Percentiles rank a stretch among this genome's conserved stretches.
Conservation (phyloP, 1,284 basidiomycete species). For the Moesziomyces globuligerus region DNA sequence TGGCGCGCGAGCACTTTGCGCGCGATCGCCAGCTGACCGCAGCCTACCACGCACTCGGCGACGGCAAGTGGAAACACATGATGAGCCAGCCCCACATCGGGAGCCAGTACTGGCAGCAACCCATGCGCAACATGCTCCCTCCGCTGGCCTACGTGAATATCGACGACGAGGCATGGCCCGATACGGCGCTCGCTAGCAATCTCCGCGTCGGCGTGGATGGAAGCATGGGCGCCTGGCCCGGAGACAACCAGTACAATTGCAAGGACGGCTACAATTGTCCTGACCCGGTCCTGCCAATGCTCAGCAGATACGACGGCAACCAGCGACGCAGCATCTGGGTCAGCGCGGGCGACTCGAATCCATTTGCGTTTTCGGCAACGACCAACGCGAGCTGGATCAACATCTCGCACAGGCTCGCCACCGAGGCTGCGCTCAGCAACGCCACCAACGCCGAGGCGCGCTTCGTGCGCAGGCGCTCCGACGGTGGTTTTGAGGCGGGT, state of each 20-base stretch:
- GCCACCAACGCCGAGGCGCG: background rate
- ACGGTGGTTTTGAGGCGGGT: constrained; percentile 12
- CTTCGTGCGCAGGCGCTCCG: constrained; percentile 6
- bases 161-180: constrained; percentile 13
- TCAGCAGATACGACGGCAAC: constrained; percentile 22
- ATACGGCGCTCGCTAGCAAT: constrained; percentile 24
- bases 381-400: constrained; percentile 18
- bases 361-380: constrained; percentile 17
- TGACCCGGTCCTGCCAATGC: constrained; percentile 9
- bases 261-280: constrained; percentile 34
- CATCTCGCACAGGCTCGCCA: constrained; percentile 16
- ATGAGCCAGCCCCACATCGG: constrained; percentile 36
- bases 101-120: constrained; percentile 38
- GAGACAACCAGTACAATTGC: constrained; percentile 42
- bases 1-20: constrained; percentile 11
- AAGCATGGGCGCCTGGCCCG: constrained; percentile 40
- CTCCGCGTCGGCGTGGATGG: constrained; percentile 21
- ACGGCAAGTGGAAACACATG: constrained; percentile 32
- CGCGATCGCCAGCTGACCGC: constrained; percentile 19
- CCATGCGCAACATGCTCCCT: constrained; percentile 26
- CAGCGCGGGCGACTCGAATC: constrained; percentile 15
- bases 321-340: constrained; percentile 25
- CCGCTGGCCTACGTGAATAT: constrained; percentile 8
- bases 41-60: constrained; percentile 13
- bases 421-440: background rate